A percentile compares a stretch with the other conserved stretches of the same genome.
Evolutionary conservation across 164 flowering plant species (phyloP).

Genomic region (Umbellularia californica): DNA sequence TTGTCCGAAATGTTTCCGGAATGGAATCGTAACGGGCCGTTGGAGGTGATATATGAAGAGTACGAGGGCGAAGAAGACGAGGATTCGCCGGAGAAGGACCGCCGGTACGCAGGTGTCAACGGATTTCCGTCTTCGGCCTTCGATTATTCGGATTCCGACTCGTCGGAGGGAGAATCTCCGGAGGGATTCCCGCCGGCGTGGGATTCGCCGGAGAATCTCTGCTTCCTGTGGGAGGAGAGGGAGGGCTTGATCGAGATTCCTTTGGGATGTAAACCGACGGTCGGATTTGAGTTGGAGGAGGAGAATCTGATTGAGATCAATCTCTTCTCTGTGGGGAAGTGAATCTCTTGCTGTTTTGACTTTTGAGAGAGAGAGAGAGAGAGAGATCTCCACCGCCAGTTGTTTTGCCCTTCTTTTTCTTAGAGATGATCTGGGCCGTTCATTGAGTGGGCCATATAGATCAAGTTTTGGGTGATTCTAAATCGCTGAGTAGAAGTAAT

Average conservation of each 20-base stretch:
- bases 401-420: background rate
- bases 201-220: slow-evolving; percentile 9
- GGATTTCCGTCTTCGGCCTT: background rate
- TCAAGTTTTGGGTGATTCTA: background rate
- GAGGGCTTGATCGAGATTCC: slow-evolving; percentile 14
- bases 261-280: background rate
- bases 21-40: slow-evolving; percentile 74
- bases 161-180: background rate
- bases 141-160: background rate
- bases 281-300: slow-evolving; percentile 1
- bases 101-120: background rate
- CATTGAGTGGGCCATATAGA: background rate
- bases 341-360: background rate
- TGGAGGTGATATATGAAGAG: slow-evolving; percentile 78
- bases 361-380: background rate
- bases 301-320: slow-evolving; percentile 13
- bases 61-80: slow-evolving; percentile 46
- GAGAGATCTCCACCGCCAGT: too few species aligned
- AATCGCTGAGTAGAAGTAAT: too few species aligned
- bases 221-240: slow-evolving; percentile 11
- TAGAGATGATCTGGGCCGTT: background rate
- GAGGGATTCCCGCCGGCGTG: background rate
- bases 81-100: slow-evolving; percentile 5
- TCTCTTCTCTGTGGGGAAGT: background rate
- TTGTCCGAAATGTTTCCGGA: slow-evolving; percentile 37